Conservation (phyloP, 345 rosid species). For the Rhodamnia rubescens region DNA sequence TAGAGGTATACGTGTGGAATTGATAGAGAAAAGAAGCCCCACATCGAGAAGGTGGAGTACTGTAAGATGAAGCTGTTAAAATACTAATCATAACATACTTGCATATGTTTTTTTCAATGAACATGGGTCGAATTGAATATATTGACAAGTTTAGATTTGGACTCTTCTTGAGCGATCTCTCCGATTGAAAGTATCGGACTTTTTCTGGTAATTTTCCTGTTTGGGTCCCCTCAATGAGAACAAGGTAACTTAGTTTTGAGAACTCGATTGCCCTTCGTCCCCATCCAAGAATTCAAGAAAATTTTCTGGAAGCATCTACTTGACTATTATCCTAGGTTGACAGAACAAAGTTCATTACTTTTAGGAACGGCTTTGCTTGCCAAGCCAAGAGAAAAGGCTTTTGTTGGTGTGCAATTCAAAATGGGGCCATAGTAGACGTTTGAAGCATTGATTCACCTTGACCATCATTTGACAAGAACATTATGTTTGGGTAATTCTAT, state of each 20-base stretch:
- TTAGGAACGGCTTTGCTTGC: background rate
- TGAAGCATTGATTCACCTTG: background rate
- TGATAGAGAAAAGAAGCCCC: background rate
- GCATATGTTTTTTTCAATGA: background rate
- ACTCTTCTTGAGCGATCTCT: background rate
- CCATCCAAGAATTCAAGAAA: background rate
- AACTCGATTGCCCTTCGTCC: background rate
- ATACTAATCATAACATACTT: background rate
- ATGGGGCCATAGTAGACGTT: background rate
- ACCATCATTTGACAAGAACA: background rate
- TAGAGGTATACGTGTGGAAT: background rate
- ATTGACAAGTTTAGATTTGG: background rate
- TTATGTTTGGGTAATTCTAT: background rate
- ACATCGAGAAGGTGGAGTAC: background rate
- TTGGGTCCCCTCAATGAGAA: background rate
- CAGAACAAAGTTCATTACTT: background rate
- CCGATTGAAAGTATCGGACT: background rate
- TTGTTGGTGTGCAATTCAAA: background rate
- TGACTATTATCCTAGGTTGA: background rate
- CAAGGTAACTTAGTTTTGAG: background rate
- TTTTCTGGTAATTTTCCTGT: too few relatives aligned
- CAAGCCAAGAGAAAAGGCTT: background rate
- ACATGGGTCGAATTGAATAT: background rate
- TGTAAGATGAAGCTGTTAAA: background rate
- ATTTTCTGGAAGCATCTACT: background rate